These are phyloP conservation scores for Leptographium radiaticola DNA, from an alignment of 2,329 filamentous ascomycete species.

Conservation along the genomic window DNA sequence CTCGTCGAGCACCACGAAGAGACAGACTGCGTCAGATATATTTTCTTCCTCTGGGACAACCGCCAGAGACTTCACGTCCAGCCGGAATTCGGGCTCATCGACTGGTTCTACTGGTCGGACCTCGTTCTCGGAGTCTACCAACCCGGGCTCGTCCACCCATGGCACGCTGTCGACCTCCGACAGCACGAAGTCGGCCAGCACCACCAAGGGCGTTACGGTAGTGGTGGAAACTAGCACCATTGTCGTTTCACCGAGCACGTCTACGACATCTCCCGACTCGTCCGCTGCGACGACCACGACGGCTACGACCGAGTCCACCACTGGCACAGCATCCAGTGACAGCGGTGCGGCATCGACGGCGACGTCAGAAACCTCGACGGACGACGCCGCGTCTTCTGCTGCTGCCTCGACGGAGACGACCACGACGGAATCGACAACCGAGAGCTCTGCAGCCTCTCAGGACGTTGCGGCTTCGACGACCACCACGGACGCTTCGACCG, in stretches of 20 bases:
- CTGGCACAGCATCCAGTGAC: neutral
- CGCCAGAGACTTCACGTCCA: neutral
- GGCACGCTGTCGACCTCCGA: neutral
- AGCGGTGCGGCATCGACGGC: neutral
- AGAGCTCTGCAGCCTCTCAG: neutral
- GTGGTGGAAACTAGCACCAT: constrained; percentile 15
- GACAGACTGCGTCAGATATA: constrained; percentile 8
- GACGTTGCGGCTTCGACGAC: no score
- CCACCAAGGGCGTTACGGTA: constrained; percentile 8
- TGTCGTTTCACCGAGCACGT: constrained; percentile 8
- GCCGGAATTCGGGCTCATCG: constrained; percentile 4
- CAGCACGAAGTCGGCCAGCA: neutral
- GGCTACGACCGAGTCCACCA: neutral
- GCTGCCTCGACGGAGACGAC: neutral
- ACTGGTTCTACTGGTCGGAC: constrained; percentile 1
- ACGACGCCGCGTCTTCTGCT: neutral
- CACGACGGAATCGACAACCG: neutral
- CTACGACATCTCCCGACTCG: neutral
- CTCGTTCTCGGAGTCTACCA: neutral
- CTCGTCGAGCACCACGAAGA: constrained; percentile 9
- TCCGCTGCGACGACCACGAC: neutral
- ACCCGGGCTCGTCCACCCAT: neutral
- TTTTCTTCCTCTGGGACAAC: neutral
- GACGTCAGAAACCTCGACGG: no score
- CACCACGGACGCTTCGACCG: neutral